A percentile compares a stretch with the other conserved stretches of the same genome.
Conservation (phyloP, 1,284 basidiomycete species). For the Kwoniella shivajii region DNA sequence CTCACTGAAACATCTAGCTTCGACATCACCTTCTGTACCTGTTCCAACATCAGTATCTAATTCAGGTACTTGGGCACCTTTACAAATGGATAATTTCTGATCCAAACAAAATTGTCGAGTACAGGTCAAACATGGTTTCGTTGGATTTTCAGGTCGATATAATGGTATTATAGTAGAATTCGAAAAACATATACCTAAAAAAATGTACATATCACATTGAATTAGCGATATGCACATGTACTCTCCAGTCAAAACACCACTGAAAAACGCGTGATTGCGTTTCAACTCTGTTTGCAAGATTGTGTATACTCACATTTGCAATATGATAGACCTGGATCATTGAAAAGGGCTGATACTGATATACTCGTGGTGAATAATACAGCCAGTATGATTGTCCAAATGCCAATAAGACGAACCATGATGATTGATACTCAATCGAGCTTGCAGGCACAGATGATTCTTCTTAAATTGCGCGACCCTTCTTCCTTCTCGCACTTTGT, state of each 20-base stretch:
- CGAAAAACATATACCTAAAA: constrained; percentile 82
- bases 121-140: constrained; percentile 86
- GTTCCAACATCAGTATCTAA: constrained; percentile 88
- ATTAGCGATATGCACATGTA: no score
- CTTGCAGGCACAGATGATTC: no score
- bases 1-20: constrained; percentile 93
- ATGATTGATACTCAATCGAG: neutral
- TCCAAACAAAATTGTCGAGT: constrained; percentile 95
- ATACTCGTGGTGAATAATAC: constrained; percentile 5
- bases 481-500: no score
- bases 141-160: constrained; percentile 75
- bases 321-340: constrained; percentile 45
- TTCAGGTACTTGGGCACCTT: constrained; percentile 73
- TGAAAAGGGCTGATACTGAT: constrained; percentile 27
- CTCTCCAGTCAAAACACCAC: no score
- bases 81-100: constrained; percentile 82
- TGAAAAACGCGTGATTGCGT: no score
- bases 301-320: constrained; percentile 55
- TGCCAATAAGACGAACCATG: neutral
- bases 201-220: neutral
- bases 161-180: constrained; percentile 86
- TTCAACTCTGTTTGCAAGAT: no score
- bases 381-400: constrained; percentile 2
- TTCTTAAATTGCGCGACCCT: neutral
- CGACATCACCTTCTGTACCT: constrained; percentile 94